Evolutionary conservation across 208 protist species (phyloP), one percentile per base, ranked within the genome.

Genomic region (Acanthamoeba healyi): DNA sequence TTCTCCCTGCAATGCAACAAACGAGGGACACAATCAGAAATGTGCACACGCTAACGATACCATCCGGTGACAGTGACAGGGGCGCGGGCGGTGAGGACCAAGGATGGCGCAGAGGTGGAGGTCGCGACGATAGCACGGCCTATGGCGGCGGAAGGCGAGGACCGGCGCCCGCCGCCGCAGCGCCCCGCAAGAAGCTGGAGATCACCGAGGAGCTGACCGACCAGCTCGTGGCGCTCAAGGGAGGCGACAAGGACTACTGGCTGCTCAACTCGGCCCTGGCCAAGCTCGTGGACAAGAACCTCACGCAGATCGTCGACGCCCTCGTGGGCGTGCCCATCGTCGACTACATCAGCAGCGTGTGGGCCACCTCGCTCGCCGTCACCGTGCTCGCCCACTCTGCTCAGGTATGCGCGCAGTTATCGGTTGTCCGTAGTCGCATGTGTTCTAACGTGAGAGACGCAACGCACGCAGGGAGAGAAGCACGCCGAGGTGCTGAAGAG

Each of bases 191-290:
- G 46, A n/a, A 22, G 77, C 44, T 86, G 14, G 46, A 86, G 77
- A 32, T 86, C 38, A 86, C 44, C 15, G 77, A 24, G 12, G 77
- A 49, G 38, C 38, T 58, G n/a, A 32, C 34, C 40, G 42, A 86
- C 9, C 44, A 49, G 38, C 38, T 86, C 6, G 34, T 86, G 29
- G 77, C 36, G 77, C 46, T 86, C 1, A 86, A 86, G 77, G 26
- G 26, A 4, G 14, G 36, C 10, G 77, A 54, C 15, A 34, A 9
- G 24, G 44, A 49, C 44, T 54, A 86, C 46, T 86, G 77, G 77
- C 38, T 61, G 77, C 77, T 86, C 29, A 58, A 49, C 24, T 86
- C 77, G 44, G 44, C 77, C n/a, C 77, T 86, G 77, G 77, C 77
- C 24, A 58, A 49, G 38, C 44, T 58, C 24, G 15, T 86, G 12